Evolutionary conservation across 1,284 basidiomycete genomes (phyloP), one percentile per base, ranked within the genome.

Genomic region (Cerrena zonata): DNA sequence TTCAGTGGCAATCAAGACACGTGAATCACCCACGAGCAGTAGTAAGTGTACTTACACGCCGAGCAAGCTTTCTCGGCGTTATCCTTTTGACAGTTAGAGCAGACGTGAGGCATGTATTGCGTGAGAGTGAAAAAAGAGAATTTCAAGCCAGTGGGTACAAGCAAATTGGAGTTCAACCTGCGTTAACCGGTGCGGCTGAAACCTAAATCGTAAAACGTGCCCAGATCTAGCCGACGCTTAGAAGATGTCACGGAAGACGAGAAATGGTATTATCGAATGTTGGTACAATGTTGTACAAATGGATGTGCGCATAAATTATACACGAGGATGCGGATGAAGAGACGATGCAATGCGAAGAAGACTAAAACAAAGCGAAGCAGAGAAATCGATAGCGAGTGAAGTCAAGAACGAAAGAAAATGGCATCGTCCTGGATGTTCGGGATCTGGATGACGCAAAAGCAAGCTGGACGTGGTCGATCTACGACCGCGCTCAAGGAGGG

Each of bases 11-110:
- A 10, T 19, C 30, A n/a, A 22, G 22, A 46, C 15, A 11, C 21
- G 22, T 19, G n/a, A 25, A 12, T n/a, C 21, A 50, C 58, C 48
- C 44, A 61, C 59, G 56, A 58, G 56, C 59, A 59, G 42, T 61
- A 61, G 2, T 52, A 50, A 39, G 55, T 53, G n/a, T 54, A 39
- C 42, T 59, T 54, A 51, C 60, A 59, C 2, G 30, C 55, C 1
- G 58, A 59, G 27, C 55, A 61, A 10, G 39, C 53, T 15, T 49
- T 48, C 4, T 45, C 23, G 5, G 56, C 53, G 40, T 56, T 53
- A 2, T 11, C 27, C 27, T 5, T 18, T 43, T 42, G 7, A 15
- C 30, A 34, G 15, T 34, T 34, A 15, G 30, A 34, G 30, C 30
- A 34, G 30, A 34, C 7, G 30, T 34, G 30, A 7, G 30, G 30